Base-by-base conservation (phyloP, 1,284 basidiomycete species). In the Ustilago hordei region DNA sequence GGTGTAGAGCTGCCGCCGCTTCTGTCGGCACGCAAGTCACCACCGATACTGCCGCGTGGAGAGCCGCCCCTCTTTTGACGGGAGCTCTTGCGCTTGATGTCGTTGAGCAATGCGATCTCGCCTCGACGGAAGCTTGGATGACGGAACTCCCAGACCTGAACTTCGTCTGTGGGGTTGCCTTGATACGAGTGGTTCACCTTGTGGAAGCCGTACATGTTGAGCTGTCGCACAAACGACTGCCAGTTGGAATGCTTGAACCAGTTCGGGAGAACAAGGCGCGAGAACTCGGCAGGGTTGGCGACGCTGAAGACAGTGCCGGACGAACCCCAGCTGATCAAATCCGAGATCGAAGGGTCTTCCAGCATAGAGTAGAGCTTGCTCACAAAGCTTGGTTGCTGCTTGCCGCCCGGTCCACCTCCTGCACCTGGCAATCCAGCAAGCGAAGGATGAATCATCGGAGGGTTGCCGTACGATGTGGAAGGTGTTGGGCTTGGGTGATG, bases 191-290 rank as follows among this genome's bases (percentile, higher is more conserved):
- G 82, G 56, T 83, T 84, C 50, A 84, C 82, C 67, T 84, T 84
- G 78, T 84, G 81, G 52, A 84, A 84, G 32, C 81, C 82, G 55
- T 81, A 79, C 78, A 80, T 77, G 78, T 84, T 84, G 60, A 84
- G 78, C 59, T 84, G 82, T 6, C 82, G 75, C 8, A 84, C 81
- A 65, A 84, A 84, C 11, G 81, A 83, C 41, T 84, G 82, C 82
- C 82, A 84, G 55, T 83, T 84, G 60, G 79, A 80, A 60, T 84
- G 82, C 75, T 84, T 84, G 80, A 84, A 84, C 79, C 80, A 84
- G 47, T 80, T 80, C 3, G 82, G 82, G 11, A 84, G 63, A 15
- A 84, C 78, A 11, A 81, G 63, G 3, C 78, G 69, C 13, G 82
- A 82, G 54, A 84, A 84, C 43, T 82, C 81, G 31, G 82, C 74